Evolutionary conservation across 192 early-diverging fungal genomes (phyloP).

Genomic region (Coemansia sp.): DNA sequence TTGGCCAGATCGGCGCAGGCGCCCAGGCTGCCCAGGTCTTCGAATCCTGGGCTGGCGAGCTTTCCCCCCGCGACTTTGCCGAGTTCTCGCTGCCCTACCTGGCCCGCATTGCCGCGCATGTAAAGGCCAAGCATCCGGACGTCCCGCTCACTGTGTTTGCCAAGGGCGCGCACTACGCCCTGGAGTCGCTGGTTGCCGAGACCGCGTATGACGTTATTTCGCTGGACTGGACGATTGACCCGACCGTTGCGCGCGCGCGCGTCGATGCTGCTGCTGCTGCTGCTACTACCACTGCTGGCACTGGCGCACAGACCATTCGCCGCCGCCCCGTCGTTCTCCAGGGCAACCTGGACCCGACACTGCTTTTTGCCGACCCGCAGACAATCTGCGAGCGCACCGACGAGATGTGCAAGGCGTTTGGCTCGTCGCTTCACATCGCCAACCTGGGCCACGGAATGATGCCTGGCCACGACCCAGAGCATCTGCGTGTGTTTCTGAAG

Average conservation of each 20-base stretch:
- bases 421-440: conserved; percentile 77
- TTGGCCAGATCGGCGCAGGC: conserved; percentile 93
- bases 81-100: conserved; percentile 90
- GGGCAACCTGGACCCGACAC: conserved; percentile 92
- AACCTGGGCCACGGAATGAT: conserved; percentile 98
- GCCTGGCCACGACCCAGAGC: conserved; percentile 76
- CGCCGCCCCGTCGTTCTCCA: conserved; percentile 62
- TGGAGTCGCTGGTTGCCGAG: conserved; percentile 64
- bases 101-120: conserved; percentile 71
- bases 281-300: not conserved
- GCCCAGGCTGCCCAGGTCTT: conserved; percentile 98
- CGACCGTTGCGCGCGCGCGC: conserved; percentile 40
- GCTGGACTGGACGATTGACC: conserved; percentile 88
- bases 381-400: conserved; percentile 70
- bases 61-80: conserved; percentile 78
- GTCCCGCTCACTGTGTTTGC: conserved; percentile 95
- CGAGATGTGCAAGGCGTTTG: conserved; percentile 82
- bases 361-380: conserved; percentile 76
- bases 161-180: conserved; percentile 86
- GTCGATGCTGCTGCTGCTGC: conserved; percentile 21
- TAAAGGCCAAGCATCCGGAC: conserved; percentile 61
- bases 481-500: conserved; percentile 67
- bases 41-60: conserved; percentile 95
- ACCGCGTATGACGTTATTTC: conserved; percentile 85
- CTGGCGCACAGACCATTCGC: not conserved